Base-by-base conservation (phyloP, 345 rosid species). In the Eucalyptus lansdowneana region DNA sequence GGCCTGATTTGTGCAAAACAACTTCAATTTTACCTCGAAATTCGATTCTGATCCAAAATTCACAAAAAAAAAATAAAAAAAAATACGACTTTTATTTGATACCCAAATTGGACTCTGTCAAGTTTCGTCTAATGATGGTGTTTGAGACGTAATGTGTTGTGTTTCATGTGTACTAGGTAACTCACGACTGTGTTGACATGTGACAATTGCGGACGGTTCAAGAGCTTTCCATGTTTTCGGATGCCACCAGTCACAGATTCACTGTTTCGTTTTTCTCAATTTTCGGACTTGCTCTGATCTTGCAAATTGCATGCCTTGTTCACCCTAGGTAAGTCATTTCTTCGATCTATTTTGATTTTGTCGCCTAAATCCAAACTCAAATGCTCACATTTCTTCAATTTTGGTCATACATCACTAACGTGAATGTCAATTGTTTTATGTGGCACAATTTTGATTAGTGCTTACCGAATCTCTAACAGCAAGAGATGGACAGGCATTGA, bases 101-200 rank as follows among this genome's bases (percentile, higher is more conserved):
- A 9, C 50, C 21, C 40, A 31, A 31, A 37, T 2, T 15, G 22
- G 16, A 4, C 44, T 10, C 6, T 9, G 6, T 31, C 40, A 31
- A 67, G 6, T 67, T 67, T 31, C 5, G 2, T 7, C 40, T 17
- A 31, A 67, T 47, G 50, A 47, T 47, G 40, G 9, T 37, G 40
- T 67, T 67, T 9, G 16, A 67, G 40, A 8, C 0, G 1, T 9
- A 69, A 69, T 4, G 22, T 69, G 80, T 9, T 1, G 17, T 65
- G 17, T 65, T n/a, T 9, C 21, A 16, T 0, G 40, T 8, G 12
- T 3, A n/a, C 6, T 31, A 16, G 4, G 42, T 3, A 34, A 8
- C 40, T n/a, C 76, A 16, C 4, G 76, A 8, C 2, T 15, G 17
- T 2, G 6, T 65, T 31, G 42, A 67, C 0, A 0, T 4, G 9